phyloP scores from a whole-genome alignment of 1,284 basidiomycete genomes.

The Sporisorium graminicola region DNA sequence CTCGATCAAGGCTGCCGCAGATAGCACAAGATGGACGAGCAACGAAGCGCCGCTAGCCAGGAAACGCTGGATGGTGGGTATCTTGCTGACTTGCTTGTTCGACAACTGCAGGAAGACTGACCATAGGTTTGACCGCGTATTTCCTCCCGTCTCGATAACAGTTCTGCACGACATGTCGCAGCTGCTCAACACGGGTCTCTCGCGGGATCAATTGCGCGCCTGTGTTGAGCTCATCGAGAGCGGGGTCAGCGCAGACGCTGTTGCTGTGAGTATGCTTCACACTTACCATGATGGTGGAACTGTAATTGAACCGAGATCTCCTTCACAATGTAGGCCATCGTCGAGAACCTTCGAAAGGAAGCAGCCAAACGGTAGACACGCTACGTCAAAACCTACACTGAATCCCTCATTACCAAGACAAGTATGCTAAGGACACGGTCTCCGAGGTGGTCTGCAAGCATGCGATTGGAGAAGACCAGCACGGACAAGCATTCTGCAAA shows the following conservation, averaged over 20 bases:
- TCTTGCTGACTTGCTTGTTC: not conserved
- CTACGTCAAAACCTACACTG: not conserved
- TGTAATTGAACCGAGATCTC: not conserved
- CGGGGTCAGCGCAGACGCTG: slow-evolving; percentile 85
- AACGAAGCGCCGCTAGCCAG: slow-evolving; percentile 33
- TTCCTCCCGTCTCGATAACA: slow-evolving; percentile 76
- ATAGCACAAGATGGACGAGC: slow-evolving; percentile 26
- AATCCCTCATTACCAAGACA: not conserved
- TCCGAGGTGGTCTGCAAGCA: too few relatives aligned
- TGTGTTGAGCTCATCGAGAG: slow-evolving; percentile 86
- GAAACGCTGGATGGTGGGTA: slow-evolving; percentile 57
- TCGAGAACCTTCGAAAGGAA: slow-evolving; percentile 49
- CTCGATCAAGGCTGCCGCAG: not conserved
- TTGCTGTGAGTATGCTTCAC: slow-evolving; percentile 77
- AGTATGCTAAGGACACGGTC: not conserved
- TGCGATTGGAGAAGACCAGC: too few relatives aligned
- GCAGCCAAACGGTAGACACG: slow-evolving; percentile 24
- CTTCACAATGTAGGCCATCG: slow-evolving; percentile 21
- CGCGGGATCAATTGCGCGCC: slow-evolving; percentile 83
- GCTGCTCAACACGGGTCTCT: slow-evolving; percentile 82
- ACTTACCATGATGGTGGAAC: not conserved
- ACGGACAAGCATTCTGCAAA: too few relatives aligned
- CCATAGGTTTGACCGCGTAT: slow-evolving; percentile 73
- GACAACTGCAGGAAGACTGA: slow-evolving; percentile 17
- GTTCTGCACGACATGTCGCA: slow-evolving; percentile 85